Conservation (phyloP, 371 early-diverging fungal species). For the Funneliformis caledonium region DNA sequence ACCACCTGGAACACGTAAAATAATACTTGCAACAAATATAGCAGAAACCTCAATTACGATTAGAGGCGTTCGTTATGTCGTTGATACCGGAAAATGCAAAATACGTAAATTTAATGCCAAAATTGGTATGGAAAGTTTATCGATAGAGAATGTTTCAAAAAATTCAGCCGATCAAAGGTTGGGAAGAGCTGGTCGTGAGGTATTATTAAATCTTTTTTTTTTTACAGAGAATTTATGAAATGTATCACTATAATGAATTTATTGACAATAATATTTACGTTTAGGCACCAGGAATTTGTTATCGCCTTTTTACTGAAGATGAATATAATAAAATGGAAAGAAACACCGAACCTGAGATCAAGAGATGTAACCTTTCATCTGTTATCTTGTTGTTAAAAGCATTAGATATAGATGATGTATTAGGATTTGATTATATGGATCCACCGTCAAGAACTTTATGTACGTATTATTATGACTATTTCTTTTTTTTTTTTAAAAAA, state of each 20-base stretch:
- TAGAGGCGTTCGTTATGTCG: conserved; percentile 94
- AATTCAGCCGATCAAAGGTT: conserved; percentile 95
- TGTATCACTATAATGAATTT: neutral
- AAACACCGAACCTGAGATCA: conserved; percentile 93
- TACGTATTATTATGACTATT: conserved; percentile 41
- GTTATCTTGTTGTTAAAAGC: conserved; percentile 89
- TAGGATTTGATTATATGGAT: conserved; percentile 95
- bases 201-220: conserved; percentile 12
- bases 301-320: conserved; percentile 93
- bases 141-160: conserved; percentile 89
- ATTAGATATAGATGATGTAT: conserved; percentile 85
- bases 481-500: neutral
- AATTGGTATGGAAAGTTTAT: conserved; percentile 83
- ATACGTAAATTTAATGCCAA: conserved; percentile 93
- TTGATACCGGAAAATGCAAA: conserved; percentile 97
- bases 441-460: conserved; percentile 76
- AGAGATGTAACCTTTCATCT: conserved; percentile 87
- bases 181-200: conserved; percentile 95
- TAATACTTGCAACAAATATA: conserved; percentile 96
- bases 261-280: neutral
- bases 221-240: neutral
- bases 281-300: conserved; percentile 79
- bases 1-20: conserved; percentile 85
- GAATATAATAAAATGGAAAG: conserved; percentile 79
- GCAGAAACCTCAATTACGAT: conserved; percentile 99